Conservation (phyloP, 2,329 filamentous ascomycete genomes). For the Sporothrix inflata region DNA sequence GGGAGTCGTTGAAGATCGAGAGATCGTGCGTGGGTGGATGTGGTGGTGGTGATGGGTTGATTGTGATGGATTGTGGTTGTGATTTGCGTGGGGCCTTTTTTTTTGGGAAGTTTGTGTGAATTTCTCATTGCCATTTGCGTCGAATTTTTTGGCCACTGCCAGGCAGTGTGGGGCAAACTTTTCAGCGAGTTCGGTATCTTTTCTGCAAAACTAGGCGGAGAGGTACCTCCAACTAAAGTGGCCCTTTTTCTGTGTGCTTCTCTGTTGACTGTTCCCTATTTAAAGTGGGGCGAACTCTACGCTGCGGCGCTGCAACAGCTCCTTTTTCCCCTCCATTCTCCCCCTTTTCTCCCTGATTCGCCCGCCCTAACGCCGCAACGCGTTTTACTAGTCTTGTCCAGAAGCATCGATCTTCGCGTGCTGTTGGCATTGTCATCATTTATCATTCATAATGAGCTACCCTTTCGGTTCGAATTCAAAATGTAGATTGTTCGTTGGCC, state of each 20-base stretch:
- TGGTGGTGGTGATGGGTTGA: neutral
- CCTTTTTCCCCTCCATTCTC: neutral
- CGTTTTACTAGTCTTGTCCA: neutral
- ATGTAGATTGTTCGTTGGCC: slow-evolving; percentile 5
- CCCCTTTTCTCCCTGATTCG: neutral
- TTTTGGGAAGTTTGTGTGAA: slow-evolving; percentile 27
- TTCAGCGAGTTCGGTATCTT: slow-evolving; percentile 16
- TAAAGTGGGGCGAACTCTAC: neutral
- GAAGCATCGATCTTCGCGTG: slow-evolving; percentile 1
- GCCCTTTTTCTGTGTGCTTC: slow-evolving; percentile 16
- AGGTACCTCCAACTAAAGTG: neutral
- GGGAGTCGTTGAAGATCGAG: neutral
- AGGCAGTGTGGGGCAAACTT: slow-evolving; percentile 31
- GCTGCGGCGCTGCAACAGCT: neutral
- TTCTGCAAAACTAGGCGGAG: too few relatives aligned
- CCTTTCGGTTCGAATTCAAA: neutral
- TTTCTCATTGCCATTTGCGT: slow-evolving; percentile 28
- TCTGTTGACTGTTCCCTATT: slow-evolving; percentile 7
- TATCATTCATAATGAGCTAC: neutral
- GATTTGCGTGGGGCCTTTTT: slow-evolving; percentile 26
- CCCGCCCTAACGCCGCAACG: neutral
- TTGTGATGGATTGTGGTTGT: slow-evolving; percentile 14
- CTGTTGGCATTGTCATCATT: slow-evolving; percentile 3
- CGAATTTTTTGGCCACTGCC: slow-evolving; percentile 32
- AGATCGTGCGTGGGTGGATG: neutral